Percentiles rank a stretch among this genome's conserved stretches.
Evolutionary conservation across 805 yeast genomes (phyloP).

Genomic region (Nadsonia fulvescens): DNA sequence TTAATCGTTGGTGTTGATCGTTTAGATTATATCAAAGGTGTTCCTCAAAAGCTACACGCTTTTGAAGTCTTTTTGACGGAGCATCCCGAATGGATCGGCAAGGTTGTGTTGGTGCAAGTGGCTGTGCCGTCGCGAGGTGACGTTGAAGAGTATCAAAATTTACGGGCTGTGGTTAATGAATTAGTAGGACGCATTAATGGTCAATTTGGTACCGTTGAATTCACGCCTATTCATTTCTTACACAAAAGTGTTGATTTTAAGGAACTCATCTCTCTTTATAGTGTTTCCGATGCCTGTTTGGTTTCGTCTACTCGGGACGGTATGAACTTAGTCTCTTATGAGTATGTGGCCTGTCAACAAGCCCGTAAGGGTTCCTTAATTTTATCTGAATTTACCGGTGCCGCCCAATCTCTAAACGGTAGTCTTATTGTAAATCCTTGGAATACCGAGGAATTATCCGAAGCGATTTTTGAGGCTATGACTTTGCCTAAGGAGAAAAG

Average conservation of each 20-base stretch:
- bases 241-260: conserved; percentile 83
- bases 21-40: conserved; percentile 92
- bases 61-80: conserved; percentile 81
- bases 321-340: conserved; percentile 92
- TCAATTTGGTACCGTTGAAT: conserved; percentile 87
- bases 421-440: conserved; percentile 91
- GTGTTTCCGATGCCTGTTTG: conserved; percentile 74
- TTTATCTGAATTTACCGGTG: conserved; percentile 92
- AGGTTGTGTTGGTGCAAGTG: conserved; percentile 85
- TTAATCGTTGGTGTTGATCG: conserved; percentile 94
- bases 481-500: conserved; percentile 74
- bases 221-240: conserved; percentile 93
- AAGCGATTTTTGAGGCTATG: conserved; percentile 69
- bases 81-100: conserved; percentile 97
- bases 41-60: conserved; percentile 92
- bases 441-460: conserved; percentile 84
- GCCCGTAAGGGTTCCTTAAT: conserved; percentile 73
- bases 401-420: conserved; percentile 96
- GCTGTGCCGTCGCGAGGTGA: conserved; percentile 97
- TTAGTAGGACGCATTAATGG: conserved; percentile 95
- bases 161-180: conserved; percentile 89
- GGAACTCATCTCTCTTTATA: conserved; percentile 76
- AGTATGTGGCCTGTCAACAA: conserved; percentile 89
- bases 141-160: conserved; percentile 90
- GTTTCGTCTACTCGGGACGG: conserved; percentile 96